Evolutionary conservation across 257 asterid species (phyloP).

Genomic region (Solanum chaucha): DNA sequence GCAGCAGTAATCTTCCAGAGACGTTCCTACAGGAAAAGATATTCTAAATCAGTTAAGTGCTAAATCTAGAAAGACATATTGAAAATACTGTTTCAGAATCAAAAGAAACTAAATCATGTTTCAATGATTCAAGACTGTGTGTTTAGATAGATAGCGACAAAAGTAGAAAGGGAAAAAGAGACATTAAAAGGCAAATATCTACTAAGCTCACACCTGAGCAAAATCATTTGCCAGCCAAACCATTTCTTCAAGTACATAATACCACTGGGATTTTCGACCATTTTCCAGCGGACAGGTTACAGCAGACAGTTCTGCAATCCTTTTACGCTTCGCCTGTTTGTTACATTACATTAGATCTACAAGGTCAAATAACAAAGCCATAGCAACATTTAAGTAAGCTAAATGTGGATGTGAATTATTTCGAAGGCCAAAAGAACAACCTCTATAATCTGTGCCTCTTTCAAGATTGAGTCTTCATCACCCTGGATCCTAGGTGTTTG

Average conservation of each 20-base stretch:
- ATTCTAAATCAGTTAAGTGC: not conserved
- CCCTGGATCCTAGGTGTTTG: slow-evolving; percentile 25
- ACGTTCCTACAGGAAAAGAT: slow-evolving; percentile 56
- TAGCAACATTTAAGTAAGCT: not conserved
- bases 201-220: slow-evolving; percentile 64
- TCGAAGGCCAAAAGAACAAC: slow-evolving; percentile 21
- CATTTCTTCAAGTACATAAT: slow-evolving; percentile 94
- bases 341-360: slow-evolving; percentile 30
- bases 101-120: not conserved
- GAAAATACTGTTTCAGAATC: not conserved
- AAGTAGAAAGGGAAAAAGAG: not conserved
- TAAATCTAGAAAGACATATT: not conserved
- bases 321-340: slow-evolving; percentile 81
- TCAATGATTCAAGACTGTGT: not conserved
- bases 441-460: slow-evolving; percentile 83
- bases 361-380: slow-evolving; percentile 8
- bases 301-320: slow-evolving; percentile 53
- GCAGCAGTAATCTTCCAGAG: slow-evolving; percentile 81
- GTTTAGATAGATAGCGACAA: not conserved
- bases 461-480: slow-evolving; percentile 83
- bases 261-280: slow-evolving; percentile 70
- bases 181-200: not conserved
- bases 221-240: slow-evolving; percentile 97
- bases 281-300: slow-evolving; percentile 28
- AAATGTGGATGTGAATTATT: not conserved